Evolutionary conservation across 1,139 yeast genomes (phyloP).

Genomic region (Sugiyamaella xylanicola): DNA sequence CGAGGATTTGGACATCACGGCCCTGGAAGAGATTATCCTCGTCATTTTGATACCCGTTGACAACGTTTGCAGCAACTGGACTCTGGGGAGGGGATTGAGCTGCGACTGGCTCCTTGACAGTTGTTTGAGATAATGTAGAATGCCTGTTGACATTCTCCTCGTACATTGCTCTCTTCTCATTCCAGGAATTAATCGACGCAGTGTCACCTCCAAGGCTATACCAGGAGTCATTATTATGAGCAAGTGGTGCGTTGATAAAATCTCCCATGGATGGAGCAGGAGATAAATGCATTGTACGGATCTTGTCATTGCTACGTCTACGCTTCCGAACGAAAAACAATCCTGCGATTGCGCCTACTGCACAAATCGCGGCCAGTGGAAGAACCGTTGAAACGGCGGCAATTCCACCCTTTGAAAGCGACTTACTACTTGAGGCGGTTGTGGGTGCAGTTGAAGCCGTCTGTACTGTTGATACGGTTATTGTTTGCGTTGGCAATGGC

Average conservation of each 20-base stretch:
- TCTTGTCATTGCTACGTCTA: constrained; percentile 18
- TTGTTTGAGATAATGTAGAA: constrained; percentile 3
- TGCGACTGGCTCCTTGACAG: background rate
- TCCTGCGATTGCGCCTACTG: constrained; percentile 31
- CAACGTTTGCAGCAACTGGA: constrained; percentile 2
- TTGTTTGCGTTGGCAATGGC: constrained; percentile 31
- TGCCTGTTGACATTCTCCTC: constrained; percentile 25
- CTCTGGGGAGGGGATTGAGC: background rate
- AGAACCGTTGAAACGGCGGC: constrained; percentile 43
- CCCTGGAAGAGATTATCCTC: constrained; percentile 49
- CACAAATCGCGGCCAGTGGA: constrained; percentile 36
- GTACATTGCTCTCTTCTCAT: constrained; percentile 34
- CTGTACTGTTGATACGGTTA: constrained; percentile 33
- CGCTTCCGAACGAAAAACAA: constrained; percentile 30
- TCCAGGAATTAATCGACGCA: constrained; percentile 38
- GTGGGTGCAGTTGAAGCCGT: constrained; percentile 32
- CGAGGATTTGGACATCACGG: constrained; percentile 73
- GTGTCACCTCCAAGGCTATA: constrained; percentile 28
- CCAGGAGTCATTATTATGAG: constrained; percentile 23
- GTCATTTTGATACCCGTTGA: constrained; percentile 37
- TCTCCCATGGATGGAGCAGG: constrained; percentile 28
- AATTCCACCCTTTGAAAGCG: constrained; percentile 35
- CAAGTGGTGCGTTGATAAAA: constrained; percentile 19
- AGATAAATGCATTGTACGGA: constrained; percentile 22
- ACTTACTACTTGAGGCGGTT: constrained; percentile 19